Percentiles rank a stretch among this genome's conserved stretches.
Conservation (phyloP, 1,139 yeast genomes). For the Wickerhamomyces sp. region DNA sequence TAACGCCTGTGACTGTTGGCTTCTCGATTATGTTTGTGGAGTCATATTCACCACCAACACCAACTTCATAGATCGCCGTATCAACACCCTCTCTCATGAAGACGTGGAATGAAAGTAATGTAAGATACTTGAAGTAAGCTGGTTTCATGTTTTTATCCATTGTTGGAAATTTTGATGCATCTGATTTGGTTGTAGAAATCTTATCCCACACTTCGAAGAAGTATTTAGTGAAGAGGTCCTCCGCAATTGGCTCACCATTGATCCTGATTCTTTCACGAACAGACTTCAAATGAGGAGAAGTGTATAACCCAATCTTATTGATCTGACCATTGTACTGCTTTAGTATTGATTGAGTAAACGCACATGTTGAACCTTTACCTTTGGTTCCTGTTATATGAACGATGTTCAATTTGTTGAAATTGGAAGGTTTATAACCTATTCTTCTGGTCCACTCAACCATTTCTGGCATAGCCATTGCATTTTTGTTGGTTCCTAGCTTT, state of each 20-base stretch:
- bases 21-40: constrained; percentile 80
- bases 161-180: constrained; percentile 59
- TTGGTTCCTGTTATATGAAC: constrained; percentile 96
- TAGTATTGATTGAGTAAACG: constrained; percentile 81
- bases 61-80: constrained; percentile 94
- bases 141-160: constrained; percentile 76
- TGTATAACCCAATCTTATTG: constrained; percentile 75
- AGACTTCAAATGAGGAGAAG: constrained; percentile 92
- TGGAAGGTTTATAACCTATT: constrained; percentile 70
- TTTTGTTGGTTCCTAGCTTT: constrained; percentile 64
- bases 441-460: constrained; percentile 90
- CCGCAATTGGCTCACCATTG: constrained; percentile 80
- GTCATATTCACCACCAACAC: constrained; percentile 96
- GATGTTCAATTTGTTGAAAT: constrained; percentile 68
- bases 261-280: constrained; percentile 91
- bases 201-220: constrained; percentile 94
- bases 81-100: constrained; percentile 84
- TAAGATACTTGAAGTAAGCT: constrained; percentile 87
- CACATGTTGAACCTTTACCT: constrained; percentile 98
- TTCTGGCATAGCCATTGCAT: constrained; percentile 72
- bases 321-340: constrained; percentile 45
- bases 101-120: constrained; percentile 85
- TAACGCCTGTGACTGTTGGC: constrained; percentile 84
- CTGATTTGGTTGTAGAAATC: constrained; percentile 55
- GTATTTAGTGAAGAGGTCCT: constrained; percentile 75